Conservation (phyloP, 1,139 yeast species). For the Candida glucosophila region DNA sequence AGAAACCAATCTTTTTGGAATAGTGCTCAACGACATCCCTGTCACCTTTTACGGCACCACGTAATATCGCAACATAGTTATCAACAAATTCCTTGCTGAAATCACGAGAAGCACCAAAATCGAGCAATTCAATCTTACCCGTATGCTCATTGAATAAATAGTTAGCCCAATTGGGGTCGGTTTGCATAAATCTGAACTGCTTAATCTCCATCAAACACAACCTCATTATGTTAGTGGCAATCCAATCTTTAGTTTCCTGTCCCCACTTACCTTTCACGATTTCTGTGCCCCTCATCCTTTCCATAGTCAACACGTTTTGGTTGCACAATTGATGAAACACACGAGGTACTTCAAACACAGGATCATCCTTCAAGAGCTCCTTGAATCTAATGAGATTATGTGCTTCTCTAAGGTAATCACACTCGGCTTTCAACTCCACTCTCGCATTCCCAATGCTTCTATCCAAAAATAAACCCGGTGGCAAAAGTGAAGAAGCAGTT, state of each 20-base stretch:
- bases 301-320: slow-evolving; percentile 83
- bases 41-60: slow-evolving; percentile 72
- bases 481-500: slow-evolving; percentile 80
- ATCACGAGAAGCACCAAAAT: slow-evolving; percentile 92
- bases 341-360: slow-evolving; percentile 69
- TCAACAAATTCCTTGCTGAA: slow-evolving; percentile 55
- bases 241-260: slow-evolving; percentile 69
- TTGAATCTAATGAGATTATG: slow-evolving; percentile 64
- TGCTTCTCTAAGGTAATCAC: slow-evolving; percentile 91
- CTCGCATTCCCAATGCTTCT: slow-evolving; percentile 91
- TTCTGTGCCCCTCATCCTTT: slow-evolving; percentile 74
- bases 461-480: slow-evolving; percentile 87
- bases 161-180: slow-evolving; percentile 99
- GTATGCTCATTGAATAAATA: slow-evolving; percentile 69
- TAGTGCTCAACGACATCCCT: slow-evolving; percentile 53
- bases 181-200: slow-evolving; percentile 85
- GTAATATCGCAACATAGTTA: slow-evolving; percentile 62
- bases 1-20: slow-evolving; percentile 72
- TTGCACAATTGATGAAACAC: slow-evolving; percentile 77
- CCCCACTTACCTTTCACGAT: slow-evolving; percentile 71
- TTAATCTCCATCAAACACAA: slow-evolving; percentile 81
- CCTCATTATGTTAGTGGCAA: slow-evolving; percentile 81
- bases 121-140: slow-evolving; percentile 71
- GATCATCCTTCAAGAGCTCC: slow-evolving; percentile 53
- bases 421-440: slow-evolving; percentile 92